Conservation (phyloP, 129 eudicot species). For the Saussurea involucrata region DNA sequence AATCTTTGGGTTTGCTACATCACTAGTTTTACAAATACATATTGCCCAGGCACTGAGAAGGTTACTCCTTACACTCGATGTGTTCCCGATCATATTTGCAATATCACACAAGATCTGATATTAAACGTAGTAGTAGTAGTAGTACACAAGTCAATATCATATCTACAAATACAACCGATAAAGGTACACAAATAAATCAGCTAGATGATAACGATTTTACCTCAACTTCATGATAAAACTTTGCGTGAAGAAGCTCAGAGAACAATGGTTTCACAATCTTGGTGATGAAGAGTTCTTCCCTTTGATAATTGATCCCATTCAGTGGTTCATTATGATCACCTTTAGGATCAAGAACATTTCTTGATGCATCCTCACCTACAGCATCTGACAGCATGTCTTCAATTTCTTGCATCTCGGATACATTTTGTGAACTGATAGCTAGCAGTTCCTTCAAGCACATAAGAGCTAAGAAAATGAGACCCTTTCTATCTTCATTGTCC, state of each 20-base stretch:
- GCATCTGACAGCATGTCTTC: constrained; percentile 46
- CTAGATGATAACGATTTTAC: constrained; percentile 24
- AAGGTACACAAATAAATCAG: neutral
- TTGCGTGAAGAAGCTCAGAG: constrained; percentile 50
- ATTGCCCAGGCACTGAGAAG: constrained; percentile 49
- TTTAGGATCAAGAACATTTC: constrained; percentile 11
- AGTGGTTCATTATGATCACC: constrained; percentile 27
- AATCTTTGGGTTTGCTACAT: constrained; percentile 43
- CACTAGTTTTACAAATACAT: constrained; percentile 43
- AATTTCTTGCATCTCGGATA: constrained; percentile 37
- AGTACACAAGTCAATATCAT: constrained; percentile 2
- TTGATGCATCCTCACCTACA: constrained; percentile 27
- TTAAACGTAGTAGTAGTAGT: too few species aligned
- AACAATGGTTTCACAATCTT: constrained; percentile 54
- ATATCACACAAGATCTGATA: constrained; percentile 73
- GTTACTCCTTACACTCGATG: constrained; percentile 33
- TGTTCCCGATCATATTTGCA: constrained; percentile 40
- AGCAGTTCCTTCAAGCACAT: constrained; percentile 62
- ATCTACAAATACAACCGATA: neutral
- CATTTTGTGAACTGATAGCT: constrained; percentile 30
- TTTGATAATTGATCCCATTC: constrained; percentile 35
- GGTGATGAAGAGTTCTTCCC: constrained; percentile 39
- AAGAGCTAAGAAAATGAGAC: constrained; percentile 45
- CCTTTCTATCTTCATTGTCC: constrained; percentile 51
- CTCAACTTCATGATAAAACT: constrained; percentile 72